Evolutionary conservation across 2,329 filamentous ascomycete species (phyloP), one percentile per base, ranked within the genome.

Genomic region (Didymella sp.): DNA sequence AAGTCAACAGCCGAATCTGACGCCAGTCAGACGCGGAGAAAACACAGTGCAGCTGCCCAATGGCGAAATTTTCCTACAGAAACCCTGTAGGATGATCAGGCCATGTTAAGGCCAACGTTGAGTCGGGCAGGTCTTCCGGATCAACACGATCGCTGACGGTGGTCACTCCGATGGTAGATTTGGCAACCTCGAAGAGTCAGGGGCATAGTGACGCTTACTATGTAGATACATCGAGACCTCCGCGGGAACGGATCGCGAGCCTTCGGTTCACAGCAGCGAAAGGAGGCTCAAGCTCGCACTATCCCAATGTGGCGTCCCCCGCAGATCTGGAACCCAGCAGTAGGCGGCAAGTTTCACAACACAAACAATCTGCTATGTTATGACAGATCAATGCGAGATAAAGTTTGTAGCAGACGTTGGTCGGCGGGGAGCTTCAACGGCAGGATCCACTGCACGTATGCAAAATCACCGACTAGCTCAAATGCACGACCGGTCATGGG

Each of bases 401-500:
- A 3, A 46, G 8, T 25, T 13, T 47, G 21, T 33, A n/a, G 51
- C 24, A 42, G 19, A 48, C 54, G 48, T 44, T 57, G 38, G 15
- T 47, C 22, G 48, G 48, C 46, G 31, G 19, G 47, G 47, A 28
- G 41, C 22, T 27, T 24, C 35, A 46, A 57, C 48, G 42, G 42
- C 28, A 51, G 38, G 28, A 31, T 48, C 54, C 54, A 52, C 48
- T 27, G 12, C 4, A 43, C 12, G 12, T n/a, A 50, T 51, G 42
- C 48, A 48, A 48, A 57, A 47, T 47, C 43, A 43, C 27, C 15
- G 33, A 27, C 25, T 43, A 57, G 48, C 31, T 22, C 48, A 52
- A 42, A 40, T 12, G 43, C 37, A 40, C 43, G 12, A 21, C 22
- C 24, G 27, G 8, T 17, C 24, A n/a, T 37, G 28, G 42, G 47